Evolutionary conservation across 163 green algal species (phyloP), one percentile per base, ranked within the genome.

Genomic region (Scenedesmus sp.): DNA sequence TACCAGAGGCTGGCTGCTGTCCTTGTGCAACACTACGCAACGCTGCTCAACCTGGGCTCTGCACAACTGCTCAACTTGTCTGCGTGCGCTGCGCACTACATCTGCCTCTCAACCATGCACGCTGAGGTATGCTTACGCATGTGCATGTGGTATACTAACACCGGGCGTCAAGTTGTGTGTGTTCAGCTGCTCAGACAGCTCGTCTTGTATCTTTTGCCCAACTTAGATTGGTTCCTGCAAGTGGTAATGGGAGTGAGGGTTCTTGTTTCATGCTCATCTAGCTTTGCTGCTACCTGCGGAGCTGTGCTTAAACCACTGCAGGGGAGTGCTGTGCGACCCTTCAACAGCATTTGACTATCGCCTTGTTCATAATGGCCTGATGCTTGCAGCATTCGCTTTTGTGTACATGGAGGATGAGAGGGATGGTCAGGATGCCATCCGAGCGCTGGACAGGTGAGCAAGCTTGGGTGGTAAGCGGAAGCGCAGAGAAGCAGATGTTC

Each of bases 361-460:
- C n/a, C 5, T 76, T 76, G 65, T 76, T 10, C 65, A n/a, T n/a
- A n/a, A 6, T 22, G 0, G 22, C 56, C 16, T 73, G 33, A 2
- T 18, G 13, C 81, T 59, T 61, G 73, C 87, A 96, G 94, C 95
- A 15, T 97, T 96, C 93, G 96, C 96, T 0, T 97, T 97, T 94
- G 94, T 97, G 43, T 97, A 97, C 92, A 97, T 97, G 94, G 91
- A 94, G 68, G 93, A 97, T 89, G 90, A 94, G 56, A 92, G 96
- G 5, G 96, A 98, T 81, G 96, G 84, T 2, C 95, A 98, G 1
- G 96, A 97, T 83, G 96, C 96, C 13, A 97, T 98, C 44, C 82
- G 91, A 9, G 92, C 88, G 6, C 93, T 98, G 51, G 94, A 98
- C 84, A 88, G 94, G 92, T 95, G 49, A 0, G 91, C 3, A 26